phyloP scores from a whole-genome alignment of 2,329 filamentous ascomycete genomes.

The Chaetomiaceae sp. region DNA sequence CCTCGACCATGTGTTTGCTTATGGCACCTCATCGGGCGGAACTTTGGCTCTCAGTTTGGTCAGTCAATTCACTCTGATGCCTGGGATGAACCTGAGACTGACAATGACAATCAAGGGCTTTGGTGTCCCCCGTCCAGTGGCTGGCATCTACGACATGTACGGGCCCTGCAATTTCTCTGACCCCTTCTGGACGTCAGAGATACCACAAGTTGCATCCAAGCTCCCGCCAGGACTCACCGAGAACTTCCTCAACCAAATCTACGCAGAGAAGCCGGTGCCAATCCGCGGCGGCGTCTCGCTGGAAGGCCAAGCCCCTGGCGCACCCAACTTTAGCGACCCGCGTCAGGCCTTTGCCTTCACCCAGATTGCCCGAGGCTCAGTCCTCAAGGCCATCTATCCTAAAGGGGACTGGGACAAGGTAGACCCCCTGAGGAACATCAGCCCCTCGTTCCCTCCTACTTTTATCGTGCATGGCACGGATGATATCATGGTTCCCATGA shows the following conservation, averaged over 20 bases:
- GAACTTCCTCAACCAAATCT: slow-evolving; percentile 35
- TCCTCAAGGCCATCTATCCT: slow-evolving; percentile 33
- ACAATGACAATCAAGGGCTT: slow-evolving; percentile 39
- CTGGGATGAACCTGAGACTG: no score
- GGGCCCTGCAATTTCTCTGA: slow-evolving; percentile 38
- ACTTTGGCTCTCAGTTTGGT: slow-evolving; percentile 35
- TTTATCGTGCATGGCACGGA: slow-evolving; percentile 39
- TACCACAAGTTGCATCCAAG: slow-evolving; percentile 28
- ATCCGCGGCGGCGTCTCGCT: slow-evolving; percentile 38
- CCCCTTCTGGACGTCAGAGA: slow-evolving; percentile 34
- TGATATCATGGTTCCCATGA: slow-evolving; percentile 37
- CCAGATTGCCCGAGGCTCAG: slow-evolving; percentile 38
- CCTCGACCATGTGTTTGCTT: slow-evolving; percentile 31
- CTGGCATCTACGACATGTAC: slow-evolving; percentile 40
- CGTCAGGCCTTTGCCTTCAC: slow-evolving; percentile 39
- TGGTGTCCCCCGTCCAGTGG: slow-evolving; percentile 32
- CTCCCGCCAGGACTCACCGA: slow-evolving; percentile 27
- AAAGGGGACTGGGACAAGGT: slow-evolving; percentile 27
- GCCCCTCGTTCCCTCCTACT: slow-evolving; percentile 33
- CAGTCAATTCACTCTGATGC: slow-evolving; percentile 8
- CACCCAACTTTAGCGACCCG: slow-evolving; percentile 34
- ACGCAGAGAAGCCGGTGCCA: slow-evolving; percentile 34
- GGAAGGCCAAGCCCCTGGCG: slow-evolving; percentile 35
- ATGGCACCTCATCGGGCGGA: slow-evolving; percentile 37
- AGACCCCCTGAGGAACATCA: slow-evolving; percentile 35